Evolutionary conservation across 106 monocot genomes (phyloP), one percentile per base, ranked within the genome.

Genomic region (Narthecium ossifragum): DNA sequence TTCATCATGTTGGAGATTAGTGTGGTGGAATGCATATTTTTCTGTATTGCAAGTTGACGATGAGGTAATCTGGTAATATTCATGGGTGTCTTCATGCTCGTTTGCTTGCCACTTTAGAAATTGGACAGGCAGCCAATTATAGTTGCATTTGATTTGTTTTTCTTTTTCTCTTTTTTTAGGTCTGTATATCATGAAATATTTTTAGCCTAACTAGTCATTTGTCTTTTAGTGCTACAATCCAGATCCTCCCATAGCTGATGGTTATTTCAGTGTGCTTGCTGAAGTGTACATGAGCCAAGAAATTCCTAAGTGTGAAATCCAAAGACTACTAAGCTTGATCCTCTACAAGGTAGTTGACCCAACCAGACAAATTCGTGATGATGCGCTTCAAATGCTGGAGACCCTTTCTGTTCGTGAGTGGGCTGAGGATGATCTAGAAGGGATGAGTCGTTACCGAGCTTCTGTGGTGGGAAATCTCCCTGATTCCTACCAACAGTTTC

Each of bases 401-500:
- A 98, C 98, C n/a, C 84, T 98, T 36, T 98, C 98, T 55, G 74
- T 79, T 25, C 91, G 98, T 49, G 91, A 91, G 54, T 98, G 98
- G 98, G 84, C 98, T 47, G 91, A 88, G 57, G 90, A 90, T 61
- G 91, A 98, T 38, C 55, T 58, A 33, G 98, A 98, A 20, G 79
- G 71, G 4, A 49, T 57, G 20, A 77, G 82, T 23, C 87, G 60
- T 15, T 98, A 98, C 59, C 80, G 87, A 46, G 98, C 87, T 37
- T 91, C 98, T 45, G 98, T 98, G 8, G 91, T 98, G 12, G 98
- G 98, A 32, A 88, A 98, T 74, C 87, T 98, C 26, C 98, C 91
- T n/a, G 98, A 98, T 61, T 98, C 98, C 8, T 98, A 98, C 71
- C 98, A 98, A 51, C 98, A 98, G 63, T 98, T 98, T 61, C 98